Conservation (phyloP, 1,284 basidiomycete genomes). For the Rhodotorula sp. region DNA sequence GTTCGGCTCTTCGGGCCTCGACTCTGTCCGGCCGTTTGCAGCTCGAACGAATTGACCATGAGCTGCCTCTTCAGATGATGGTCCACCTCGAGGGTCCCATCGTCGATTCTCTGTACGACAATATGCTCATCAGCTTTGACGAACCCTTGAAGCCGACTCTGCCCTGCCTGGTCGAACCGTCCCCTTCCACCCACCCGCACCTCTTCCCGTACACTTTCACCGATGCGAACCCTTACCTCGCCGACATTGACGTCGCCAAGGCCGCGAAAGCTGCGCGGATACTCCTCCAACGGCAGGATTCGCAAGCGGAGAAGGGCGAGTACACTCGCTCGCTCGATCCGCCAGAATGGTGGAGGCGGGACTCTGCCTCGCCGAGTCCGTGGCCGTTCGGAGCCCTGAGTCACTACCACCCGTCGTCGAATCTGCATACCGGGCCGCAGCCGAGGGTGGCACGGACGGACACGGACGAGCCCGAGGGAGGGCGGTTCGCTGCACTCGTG, state of each 20-base stretch:
- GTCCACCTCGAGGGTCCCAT: slow-evolving; percentile 65
- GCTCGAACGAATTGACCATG: neutral
- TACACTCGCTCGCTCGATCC: slow-evolving; percentile 14
- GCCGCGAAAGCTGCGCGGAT: slow-evolving; percentile 53
- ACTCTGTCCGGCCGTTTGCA: neutral
- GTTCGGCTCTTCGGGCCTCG: slow-evolving; percentile 16
- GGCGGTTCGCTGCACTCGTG: slow-evolving; percentile 34
- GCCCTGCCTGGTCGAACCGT: slow-evolving; percentile 55
- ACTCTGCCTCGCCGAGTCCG: slow-evolving; percentile 1
- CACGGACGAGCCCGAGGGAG: slow-evolving; percentile 1
- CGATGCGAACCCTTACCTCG: slow-evolving; percentile 47
- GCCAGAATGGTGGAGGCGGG: slow-evolving; percentile 33
- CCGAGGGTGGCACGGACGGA: neutral
- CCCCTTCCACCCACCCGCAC: slow-evolving; percentile 41
- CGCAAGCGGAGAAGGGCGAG: slow-evolving; percentile 45
- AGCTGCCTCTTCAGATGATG: slow-evolving; percentile 58
- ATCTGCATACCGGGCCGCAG: neutral
- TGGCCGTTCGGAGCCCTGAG: slow-evolving; percentile 5
- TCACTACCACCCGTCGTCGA: neutral
- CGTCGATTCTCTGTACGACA: slow-evolving; percentile 70
- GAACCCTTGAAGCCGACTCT: slow-evolving; percentile 48
- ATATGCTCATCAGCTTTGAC: slow-evolving; percentile 57
- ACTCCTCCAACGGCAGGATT: slow-evolving; percentile 50
- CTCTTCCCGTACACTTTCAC: slow-evolving; percentile 44
- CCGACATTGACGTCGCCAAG: slow-evolving; percentile 54